phyloP scores from a whole-genome alignment of 257 asterid species.

The Voacanga thouarsii region DNA sequence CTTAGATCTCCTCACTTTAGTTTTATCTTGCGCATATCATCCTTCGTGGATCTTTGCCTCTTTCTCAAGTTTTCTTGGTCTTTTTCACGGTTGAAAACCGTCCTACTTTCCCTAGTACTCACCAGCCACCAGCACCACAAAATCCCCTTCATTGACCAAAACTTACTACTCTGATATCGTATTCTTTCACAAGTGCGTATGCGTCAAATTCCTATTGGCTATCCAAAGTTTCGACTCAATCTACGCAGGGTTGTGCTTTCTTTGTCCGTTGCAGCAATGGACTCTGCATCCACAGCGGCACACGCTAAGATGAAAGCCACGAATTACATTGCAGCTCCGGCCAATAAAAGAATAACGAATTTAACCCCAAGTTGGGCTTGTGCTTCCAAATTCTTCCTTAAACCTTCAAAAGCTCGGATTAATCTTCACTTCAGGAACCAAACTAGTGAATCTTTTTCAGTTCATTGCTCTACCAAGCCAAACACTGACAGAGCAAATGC shows the following conservation, averaged over 20 bases:
- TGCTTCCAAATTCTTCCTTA: constrained; percentile 14
- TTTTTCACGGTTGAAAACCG: neutral
- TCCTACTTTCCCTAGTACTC: neutral
- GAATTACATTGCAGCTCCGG: constrained; percentile 12
- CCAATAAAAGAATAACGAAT: constrained; percentile 19
- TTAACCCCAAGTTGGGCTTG: constrained; percentile 24
- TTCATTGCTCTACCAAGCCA: constrained; percentile 58
- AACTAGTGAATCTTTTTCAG: constrained; percentile 27
- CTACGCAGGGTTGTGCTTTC: neutral
- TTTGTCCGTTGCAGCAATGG: constrained; percentile 13
- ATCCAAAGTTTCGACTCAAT: neutral
- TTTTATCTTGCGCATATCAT: constrained; percentile 4
- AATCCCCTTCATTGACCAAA: neutral
- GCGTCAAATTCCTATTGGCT: constrained; percentile 14
- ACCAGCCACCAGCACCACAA: neutral
- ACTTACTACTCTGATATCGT: neutral
- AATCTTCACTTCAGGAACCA: constrained; percentile 14
- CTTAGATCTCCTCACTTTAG: neutral
- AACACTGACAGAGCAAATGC: constrained; percentile 42
- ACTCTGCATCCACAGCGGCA: constrained; percentile 15
- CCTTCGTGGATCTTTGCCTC: neutral
- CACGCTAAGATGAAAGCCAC: constrained; percentile 4
- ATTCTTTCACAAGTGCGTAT: neutral
- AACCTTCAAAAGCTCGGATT: constrained; percentile 10
- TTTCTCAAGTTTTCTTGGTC: neutral